Evolutionary conservation across 495 filamentous ascomycete species (phyloP), one percentile per base, ranked within the genome.

Genomic region (Neurospora terricola): DNA sequence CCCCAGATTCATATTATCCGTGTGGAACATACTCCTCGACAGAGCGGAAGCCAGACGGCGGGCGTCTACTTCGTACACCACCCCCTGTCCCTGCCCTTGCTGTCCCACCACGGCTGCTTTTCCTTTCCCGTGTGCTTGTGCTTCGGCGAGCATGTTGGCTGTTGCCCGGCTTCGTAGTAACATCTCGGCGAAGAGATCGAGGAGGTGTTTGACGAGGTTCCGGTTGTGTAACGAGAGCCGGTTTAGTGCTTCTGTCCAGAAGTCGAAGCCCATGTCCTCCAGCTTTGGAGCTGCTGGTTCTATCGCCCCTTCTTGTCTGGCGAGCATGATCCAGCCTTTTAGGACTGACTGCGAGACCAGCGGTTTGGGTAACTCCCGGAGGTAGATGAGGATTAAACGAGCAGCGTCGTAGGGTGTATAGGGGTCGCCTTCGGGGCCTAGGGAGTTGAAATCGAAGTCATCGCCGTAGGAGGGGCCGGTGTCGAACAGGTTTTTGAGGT

Each of bases 181-280:
- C 4, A 78, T 54, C 38, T 78, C 77, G 27, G 79, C 79, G 69
- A 78, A 81, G 5, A 81, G 66, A 0, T 71, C 74, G 1, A 81
- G 72, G 0, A 81, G 72, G 7, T 77, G 75, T 59, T 81, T 81
- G 16, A 73, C 73, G 16, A 81, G 69, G 42, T 77, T 81, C 9
- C 79, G 75, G 38, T 71, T 75, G 18, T 72, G 71, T 8, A 76
- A 68, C 10, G 78, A 73, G 54, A 81, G 72, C 0, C 79, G 74
- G 76, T 79, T 81, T n/a, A 81, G 73, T 7, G 78, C 79, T 39
- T 81, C 79, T 11, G 75, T 75, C 79, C 79, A 81, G 14, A 81
- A 80, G 42, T 81, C 79, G 10, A 81, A 72, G 0, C 78, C 79
- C 27, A 77, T 76, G 34, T 81, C 79, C 48, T 78, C 23, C 23